Base-by-base conservation (phyloP, 306 rosid species). In the Glycine tomentella region DNA sequence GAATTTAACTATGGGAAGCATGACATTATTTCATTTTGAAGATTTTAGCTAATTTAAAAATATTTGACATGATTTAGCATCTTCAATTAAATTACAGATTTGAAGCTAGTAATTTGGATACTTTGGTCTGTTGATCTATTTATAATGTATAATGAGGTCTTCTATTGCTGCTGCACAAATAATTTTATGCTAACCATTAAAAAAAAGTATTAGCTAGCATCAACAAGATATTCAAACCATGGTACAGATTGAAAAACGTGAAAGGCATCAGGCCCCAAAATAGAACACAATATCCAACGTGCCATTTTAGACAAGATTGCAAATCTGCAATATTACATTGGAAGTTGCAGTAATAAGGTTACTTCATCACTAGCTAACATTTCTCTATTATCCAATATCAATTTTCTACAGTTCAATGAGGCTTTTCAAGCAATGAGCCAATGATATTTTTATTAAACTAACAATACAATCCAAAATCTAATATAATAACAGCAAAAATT, bases 401-500 rank as follows among this genome's bases (percentile, higher is more conserved):
- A 5, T 61, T 68, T 64, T 62, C 52, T 69, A 56, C 55, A 69
- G 74, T 40, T 82, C 64, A 75, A 74, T 11, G 52, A 16, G 51
- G 64, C 61, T 71, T 83, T 71, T 50, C 74, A 80, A 53, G 52
- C 71, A 56, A 66, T 34, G 38, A 34, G 38, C 38, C 38, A 34
- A 34, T 14, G 68, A 67, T 58, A 36, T 34, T 44, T 74, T 83
- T 80, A 83, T 86, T 83, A 61, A 59, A 76, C 59, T 66, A 56
- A 33, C 11, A 49, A 83, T 17, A 51, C 67, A 83, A 76, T 72
- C 81, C 78, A 59, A 67, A 51, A 80, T 65, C 75, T 52, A 66
- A 80, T 17, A 58, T 48, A 69, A 31, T 40, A 74, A 20, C 50
- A 0, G 14, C 7, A 69, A 65, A 74, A 20, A 67, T 68, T 52